A percentile compares a stretch with the other conserved stretches of the same genome.
Evolutionary conservation across 2,329 filamentous ascomycete species (phyloP).

Genomic region (Periconia digitata): DNA sequence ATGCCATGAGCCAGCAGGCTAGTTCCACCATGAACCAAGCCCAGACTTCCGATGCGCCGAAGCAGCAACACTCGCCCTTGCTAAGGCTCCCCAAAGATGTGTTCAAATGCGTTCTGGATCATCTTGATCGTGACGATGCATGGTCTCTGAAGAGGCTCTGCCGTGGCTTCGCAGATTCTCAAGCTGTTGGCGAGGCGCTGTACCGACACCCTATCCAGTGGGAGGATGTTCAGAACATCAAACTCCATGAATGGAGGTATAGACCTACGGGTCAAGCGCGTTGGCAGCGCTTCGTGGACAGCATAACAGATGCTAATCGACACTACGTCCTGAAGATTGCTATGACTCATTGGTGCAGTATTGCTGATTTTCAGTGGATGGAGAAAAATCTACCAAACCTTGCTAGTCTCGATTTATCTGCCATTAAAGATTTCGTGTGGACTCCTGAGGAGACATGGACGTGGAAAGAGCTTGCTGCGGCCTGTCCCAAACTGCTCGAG

Average conservation of each 20-base stretch:
- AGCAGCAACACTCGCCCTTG: conserved; percentile 23
- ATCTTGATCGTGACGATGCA: conserved; percentile 35
- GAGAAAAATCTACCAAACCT: conserved; percentile 39
- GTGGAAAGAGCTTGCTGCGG: conserved; percentile 35
- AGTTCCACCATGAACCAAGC: conserved; percentile 27
- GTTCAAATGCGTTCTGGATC: conserved; percentile 40
- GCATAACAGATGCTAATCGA: conserved; percentile 36
- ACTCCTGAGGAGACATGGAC: conserved; percentile 42
- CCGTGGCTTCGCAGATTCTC: conserved; percentile 32
- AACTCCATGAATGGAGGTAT: conserved; percentile 39
- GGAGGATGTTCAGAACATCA: conserved; percentile 33
- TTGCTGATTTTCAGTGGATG: conserved; percentile 41
- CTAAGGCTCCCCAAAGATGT: conserved; percentile 39
- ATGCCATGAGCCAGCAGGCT: conserved; percentile 22
- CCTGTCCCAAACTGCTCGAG: conserved; percentile 34
- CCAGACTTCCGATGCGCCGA: conserved; percentile 15
- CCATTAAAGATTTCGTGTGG: conserved; percentile 43
- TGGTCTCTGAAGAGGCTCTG: conserved; percentile 38
- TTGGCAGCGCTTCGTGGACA: conserved; percentile 35
- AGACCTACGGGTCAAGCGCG: conserved; percentile 24
- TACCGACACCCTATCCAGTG: conserved; percentile 37
- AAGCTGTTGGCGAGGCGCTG: conserved; percentile 33
- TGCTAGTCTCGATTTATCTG: conserved; percentile 34
- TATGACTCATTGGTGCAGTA: conserved; percentile 39
- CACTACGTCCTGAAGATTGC: conserved; percentile 37